Base-by-base conservation (phyloP, 192 early-diverging fungal genomes). In the Chytriomyces confervae region DNA sequence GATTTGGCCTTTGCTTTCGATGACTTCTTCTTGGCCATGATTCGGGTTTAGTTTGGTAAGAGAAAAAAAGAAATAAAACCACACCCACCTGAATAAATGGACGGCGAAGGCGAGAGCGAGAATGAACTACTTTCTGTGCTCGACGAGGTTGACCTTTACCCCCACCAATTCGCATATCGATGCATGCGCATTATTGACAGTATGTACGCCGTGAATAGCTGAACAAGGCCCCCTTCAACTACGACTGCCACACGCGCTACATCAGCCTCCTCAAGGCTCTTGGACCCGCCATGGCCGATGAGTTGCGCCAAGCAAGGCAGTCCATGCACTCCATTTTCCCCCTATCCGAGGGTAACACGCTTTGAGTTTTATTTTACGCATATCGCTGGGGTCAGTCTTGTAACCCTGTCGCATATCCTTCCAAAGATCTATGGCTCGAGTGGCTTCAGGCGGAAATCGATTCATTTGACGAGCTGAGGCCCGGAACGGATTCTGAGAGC, bases 361-460 rank as follows among this genome's bases (percentile, higher is more conserved):
- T 36, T 27, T 18, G 57, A 45, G 43, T 44, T 11, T 24, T 27
- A 20, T 29, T 18, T 50, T 60, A 11, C 8, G 9, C 51, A 13
- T 13, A 2, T 36, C 29, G 29, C 29, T 36, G 29, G 29, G 29
- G 0, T 36, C 29, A 36, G 1, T 2, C 57, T 60, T n/a, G 16
- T 20, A 60, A 16, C 20, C 1, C 57, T 60, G 0, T 1, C 57
- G 13, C 57, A 60, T 20, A 60, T 20, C 2, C 2, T 16, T 2
- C 20, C 57, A 11, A 48, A 94, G 93, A 84, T 11, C 78, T 94
- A 29, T 94, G 92, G 92, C 48, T 90, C 66, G 88, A 91, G 63
- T 93, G 92, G 93, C 89, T 94, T 62, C 77, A 92, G 45, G 91
- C 92, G 71, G 91, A 91, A 53, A 79, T 80, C 24, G 63, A 6